Evolutionary conservation across 208 protist species (phyloP).

Genomic region (Crithidia mellificae): DNA sequence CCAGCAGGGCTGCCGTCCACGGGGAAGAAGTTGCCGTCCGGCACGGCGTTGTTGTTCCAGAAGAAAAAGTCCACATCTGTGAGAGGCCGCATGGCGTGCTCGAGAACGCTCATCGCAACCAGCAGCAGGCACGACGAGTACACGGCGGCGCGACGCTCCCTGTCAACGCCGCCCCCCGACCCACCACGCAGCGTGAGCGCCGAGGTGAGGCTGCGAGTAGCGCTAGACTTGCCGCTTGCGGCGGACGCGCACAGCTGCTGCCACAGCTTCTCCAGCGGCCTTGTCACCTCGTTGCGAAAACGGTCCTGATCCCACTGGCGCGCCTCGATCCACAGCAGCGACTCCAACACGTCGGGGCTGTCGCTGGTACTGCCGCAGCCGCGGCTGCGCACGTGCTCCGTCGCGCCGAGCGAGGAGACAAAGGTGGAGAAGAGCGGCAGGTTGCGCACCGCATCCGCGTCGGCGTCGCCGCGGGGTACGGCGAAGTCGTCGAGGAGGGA

Average conservation of each 20-base stretch:
- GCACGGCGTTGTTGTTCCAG: conserved; percentile 42
- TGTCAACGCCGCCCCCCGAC: not conserved
- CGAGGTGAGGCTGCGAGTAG: not conserved
- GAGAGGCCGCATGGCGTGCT: conserved; percentile 49
- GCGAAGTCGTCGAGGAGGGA: conserved; percentile 27
- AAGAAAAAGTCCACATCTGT: conserved; percentile 52
- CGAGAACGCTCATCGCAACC: conserved; percentile 39
- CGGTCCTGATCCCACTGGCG: conserved; percentile 26
- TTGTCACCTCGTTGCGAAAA: conserved; percentile 18
- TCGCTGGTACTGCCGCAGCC: conserved; percentile 2
- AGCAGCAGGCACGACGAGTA: conserved; percentile 39
- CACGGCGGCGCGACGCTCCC: conserved; percentile 17
- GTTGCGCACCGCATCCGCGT: conserved; percentile 17
- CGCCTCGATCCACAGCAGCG: conserved; percentile 28
- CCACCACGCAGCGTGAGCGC: not conserved
- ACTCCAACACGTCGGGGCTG: conserved; percentile 5
- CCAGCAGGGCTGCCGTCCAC: conserved; percentile 6
- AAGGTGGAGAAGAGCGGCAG: conserved; percentile 21
- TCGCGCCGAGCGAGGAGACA: conserved; percentile 17
- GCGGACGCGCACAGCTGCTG: no score
- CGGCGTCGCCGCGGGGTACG: conserved; percentile 25
- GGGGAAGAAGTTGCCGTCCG: conserved; percentile 63
- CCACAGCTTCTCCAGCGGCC: conserved; percentile 31
- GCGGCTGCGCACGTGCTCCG: conserved; percentile 12
- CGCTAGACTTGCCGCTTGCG: conserved; percentile 7